Conservation (phyloP, 2,329 filamentous ascomycete genomes). For the Colletotrichum sp. region DNA sequence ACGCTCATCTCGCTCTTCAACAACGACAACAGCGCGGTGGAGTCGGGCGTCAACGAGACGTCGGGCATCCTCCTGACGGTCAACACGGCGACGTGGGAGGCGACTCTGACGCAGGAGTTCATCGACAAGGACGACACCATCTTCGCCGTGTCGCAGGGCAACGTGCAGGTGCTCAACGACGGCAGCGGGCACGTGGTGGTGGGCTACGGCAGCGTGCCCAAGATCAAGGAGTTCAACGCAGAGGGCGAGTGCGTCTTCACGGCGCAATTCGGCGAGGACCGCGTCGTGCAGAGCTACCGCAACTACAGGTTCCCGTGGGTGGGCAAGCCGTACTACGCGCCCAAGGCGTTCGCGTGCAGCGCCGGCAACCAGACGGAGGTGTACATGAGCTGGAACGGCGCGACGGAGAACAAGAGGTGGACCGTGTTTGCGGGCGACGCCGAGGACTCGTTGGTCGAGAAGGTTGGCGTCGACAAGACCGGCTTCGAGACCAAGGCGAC, state of each 20-base stretch:
- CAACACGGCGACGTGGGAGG: slow-evolving; percentile 29
- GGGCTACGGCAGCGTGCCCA: slow-evolving; percentile 59
- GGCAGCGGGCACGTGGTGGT: slow-evolving; percentile 56
- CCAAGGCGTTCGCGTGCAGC: slow-evolving; percentile 1
- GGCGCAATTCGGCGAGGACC: slow-evolving; percentile 46
- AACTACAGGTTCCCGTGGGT: slow-evolving; percentile 60
- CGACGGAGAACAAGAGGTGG: slow-evolving; percentile 37
- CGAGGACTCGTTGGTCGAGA: not conserved
- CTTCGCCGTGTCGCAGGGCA: slow-evolving; percentile 52
- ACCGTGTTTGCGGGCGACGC: not conserved
- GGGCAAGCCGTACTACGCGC: slow-evolving; percentile 40
- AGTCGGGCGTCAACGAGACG: slow-evolving; percentile 24
- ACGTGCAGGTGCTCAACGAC: slow-evolving; percentile 53
- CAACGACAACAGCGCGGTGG: slow-evolving; percentile 33
- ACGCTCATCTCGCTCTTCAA: slow-evolving; percentile 37
- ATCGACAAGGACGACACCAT: slow-evolving; percentile 30
- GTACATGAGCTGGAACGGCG: slow-evolving; percentile 44
- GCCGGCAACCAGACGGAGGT: slow-evolving; percentile 6
- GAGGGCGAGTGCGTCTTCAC: slow-evolving; percentile 58
- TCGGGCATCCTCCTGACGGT: slow-evolving; percentile 26
- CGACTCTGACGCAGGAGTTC: slow-evolving; percentile 27
- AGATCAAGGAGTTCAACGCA: slow-evolving; percentile 49
- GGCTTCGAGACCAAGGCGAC: slow-evolving; percentile 6
- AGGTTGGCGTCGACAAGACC: not conserved
- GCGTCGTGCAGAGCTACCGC: slow-evolving; percentile 56